Conservation (phyloP, 352 stramenopile species). For the Phytophthora megakarya region DNA sequence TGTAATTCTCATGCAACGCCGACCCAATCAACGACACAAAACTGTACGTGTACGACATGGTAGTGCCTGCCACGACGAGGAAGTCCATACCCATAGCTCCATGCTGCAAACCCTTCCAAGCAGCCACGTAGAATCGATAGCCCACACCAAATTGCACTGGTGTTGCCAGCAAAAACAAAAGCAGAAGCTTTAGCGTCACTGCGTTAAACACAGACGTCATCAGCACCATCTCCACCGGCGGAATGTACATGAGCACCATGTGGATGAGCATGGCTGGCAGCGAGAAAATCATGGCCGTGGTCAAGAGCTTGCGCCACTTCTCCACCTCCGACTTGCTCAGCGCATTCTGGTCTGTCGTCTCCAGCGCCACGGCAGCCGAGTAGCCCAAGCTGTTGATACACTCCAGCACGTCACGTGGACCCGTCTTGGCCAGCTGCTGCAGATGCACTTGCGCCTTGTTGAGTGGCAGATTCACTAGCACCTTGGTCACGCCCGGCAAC, state of each 20-base stretch:
- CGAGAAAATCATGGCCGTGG: constrained; percentile 83
- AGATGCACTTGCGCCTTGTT: constrained; percentile 83
- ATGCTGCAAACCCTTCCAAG: constrained; percentile 83
- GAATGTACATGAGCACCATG: constrained; percentile 88
- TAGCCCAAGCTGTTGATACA: constrained; percentile 74
- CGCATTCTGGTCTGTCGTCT: constrained; percentile 63
- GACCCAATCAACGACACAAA: constrained; percentile 79
- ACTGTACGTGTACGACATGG: constrained; percentile 88
- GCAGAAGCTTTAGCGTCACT: constrained; percentile 74
- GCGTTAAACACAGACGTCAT: constrained; percentile 82
- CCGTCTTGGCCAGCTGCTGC: constrained; percentile 76
- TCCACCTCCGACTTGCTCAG: constrained; percentile 74
- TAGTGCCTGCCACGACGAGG: constrained; percentile 81
- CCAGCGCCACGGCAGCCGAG: constrained; percentile 52
- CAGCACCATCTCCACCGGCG: constrained; percentile 58
- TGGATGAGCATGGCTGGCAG: constrained; percentile 84
- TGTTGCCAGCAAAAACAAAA: constrained; percentile 86
- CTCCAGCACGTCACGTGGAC: constrained; percentile 72
- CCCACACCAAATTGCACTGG: constrained; percentile 87
- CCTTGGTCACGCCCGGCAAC: constrained; percentile 76
- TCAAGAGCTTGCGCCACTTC: constrained; percentile 77
- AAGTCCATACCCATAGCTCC: constrained; percentile 92
- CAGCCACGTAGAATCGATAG: constrained; percentile 78
- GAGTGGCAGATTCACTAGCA: constrained; percentile 62
- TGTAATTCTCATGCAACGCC: constrained; percentile 58